Conservation (phyloP, 2,329 filamentous ascomycete genomes). For the Diaporthe vexans region DNA sequence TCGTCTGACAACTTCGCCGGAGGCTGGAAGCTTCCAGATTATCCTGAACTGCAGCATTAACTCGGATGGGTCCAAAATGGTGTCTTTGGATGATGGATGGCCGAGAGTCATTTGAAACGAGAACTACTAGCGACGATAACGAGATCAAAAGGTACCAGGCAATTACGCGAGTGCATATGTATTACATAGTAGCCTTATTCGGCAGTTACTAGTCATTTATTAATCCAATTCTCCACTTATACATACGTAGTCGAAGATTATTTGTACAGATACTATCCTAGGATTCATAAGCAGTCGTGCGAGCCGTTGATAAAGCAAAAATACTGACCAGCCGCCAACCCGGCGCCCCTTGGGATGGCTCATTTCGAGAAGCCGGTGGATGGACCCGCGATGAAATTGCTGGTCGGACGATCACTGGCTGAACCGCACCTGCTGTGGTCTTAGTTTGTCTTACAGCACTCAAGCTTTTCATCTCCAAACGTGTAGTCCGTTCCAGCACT, state of each 20-base stretch:
- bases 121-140: not conserved
- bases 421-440: not conserved
- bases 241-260: too few relatives aligned
- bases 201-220: not conserved
- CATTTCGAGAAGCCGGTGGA: too few relatives aligned
- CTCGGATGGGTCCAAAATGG: not conserved
- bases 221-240: not conserved
- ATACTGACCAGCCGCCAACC: too few relatives aligned
- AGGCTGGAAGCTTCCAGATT: conserved; percentile 39
- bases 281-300: too few relatives aligned
- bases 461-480: not conserved
- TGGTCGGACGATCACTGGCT: not conserved
- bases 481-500: too few relatives aligned
- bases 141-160: not conserved
- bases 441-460: not conserved
- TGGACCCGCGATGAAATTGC: too few relatives aligned
- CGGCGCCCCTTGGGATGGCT: too few relatives aligned
- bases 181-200: not conserved
- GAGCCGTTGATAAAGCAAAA: too few relatives aligned
- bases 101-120: too few relatives aligned
- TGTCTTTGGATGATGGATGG: not conserved
- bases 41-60: conserved; percentile 26
- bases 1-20: conserved; percentile 35
- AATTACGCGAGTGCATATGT: not conserved
- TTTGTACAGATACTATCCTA: too few relatives aligned